phyloP scores from a whole-genome alignment of 208 protist genomes.

The Acanthamoeba royreba region DNA sequence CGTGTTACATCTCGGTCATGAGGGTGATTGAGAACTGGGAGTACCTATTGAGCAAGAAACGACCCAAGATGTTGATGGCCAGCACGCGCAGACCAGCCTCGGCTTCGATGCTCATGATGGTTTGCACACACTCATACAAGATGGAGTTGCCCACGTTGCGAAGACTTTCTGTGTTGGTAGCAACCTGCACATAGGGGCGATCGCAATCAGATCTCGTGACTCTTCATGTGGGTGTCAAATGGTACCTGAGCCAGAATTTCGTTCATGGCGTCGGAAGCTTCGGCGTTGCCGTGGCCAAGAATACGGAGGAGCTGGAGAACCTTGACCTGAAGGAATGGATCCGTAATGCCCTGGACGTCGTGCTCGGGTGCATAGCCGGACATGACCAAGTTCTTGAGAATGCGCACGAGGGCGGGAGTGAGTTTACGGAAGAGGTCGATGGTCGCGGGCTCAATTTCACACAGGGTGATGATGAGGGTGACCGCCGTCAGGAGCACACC shows the following conservation, averaged over 20 bases:
- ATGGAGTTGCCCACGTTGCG: constrained; percentile 97
- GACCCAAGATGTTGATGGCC: constrained; percentile 97
- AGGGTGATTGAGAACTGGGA: neutral
- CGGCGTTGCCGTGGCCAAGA: constrained; percentile 90
- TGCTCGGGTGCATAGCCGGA: constrained; percentile 91
- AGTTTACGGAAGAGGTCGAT: constrained; percentile 51
- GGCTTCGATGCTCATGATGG: constrained; percentile 95
- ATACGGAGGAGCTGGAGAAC: constrained; percentile 89
- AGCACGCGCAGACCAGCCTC: constrained; percentile 86
- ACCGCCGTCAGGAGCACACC: constrained; percentile 89
- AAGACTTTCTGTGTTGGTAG: constrained; percentile 95
- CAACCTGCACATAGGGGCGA: constrained; percentile 75
- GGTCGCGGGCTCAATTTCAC: constrained; percentile 46
- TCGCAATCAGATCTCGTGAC: neutral
- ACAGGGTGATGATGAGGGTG: constrained; percentile 90
- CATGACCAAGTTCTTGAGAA: constrained; percentile 93
- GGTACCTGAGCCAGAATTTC: constrained; percentile 93
- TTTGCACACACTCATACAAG: constrained; percentile 97
- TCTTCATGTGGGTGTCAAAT: neutral
- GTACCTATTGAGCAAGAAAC: constrained; percentile 90
- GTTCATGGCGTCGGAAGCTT: constrained; percentile 93
- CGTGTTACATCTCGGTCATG: neutral
- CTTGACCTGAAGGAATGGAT: constrained; percentile 98
- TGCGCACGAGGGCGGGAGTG: constrained; percentile 88
- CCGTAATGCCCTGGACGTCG: constrained; percentile 93